Evolutionary conservation across 1,284 basidiomycete genomes (phyloP).

Genomic region (Spongispora temasekensis): DNA sequence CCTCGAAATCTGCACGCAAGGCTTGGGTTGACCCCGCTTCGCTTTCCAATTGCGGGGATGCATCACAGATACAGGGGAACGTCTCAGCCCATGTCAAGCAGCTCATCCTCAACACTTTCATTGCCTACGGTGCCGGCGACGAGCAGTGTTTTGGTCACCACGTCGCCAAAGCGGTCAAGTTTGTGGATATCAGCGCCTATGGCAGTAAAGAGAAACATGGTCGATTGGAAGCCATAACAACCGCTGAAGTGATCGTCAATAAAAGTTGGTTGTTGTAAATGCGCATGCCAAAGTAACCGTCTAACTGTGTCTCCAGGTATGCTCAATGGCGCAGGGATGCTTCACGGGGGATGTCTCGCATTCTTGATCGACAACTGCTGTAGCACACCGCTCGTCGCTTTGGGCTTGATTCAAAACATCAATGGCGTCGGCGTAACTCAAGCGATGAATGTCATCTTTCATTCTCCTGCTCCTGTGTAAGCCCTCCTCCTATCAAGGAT

Average conservation of each 20-base stretch:
- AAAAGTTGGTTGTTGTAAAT: constrained; percentile 44
- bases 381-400: constrained; percentile 62
- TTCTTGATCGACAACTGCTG: constrained; percentile 74
- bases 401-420: constrained; percentile 56
- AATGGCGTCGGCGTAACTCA: constrained; percentile 76
- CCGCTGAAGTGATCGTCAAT: constrained; percentile 59
- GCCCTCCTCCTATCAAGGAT: constrained; percentile 23
- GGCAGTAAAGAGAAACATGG: constrained; percentile 46
- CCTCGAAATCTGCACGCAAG: constrained; percentile 31
- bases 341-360: constrained; percentile 70
- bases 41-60: constrained; percentile 55
- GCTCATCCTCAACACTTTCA: constrained; percentile 63
- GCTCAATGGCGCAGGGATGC: constrained; percentile 71
- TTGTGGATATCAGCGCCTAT: constrained; percentile 57
- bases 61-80: constrained; percentile 58
- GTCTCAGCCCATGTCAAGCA: constrained; percentile 61
- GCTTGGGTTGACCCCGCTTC: constrained; percentile 64
- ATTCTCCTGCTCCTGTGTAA: constrained; percentile 63
- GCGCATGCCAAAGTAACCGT: not conserved
- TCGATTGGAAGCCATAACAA: constrained; percentile 55
- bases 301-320: constrained; percentile 47
- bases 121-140: constrained; percentile 63
- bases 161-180: constrained; percentile 58
- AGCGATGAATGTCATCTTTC: constrained; percentile 65
- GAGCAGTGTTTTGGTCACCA: constrained; percentile 58